Base-by-base conservation (phyloP, 2,329 filamentous ascomycete genomes). In the Sporothrix globosa region DNA sequence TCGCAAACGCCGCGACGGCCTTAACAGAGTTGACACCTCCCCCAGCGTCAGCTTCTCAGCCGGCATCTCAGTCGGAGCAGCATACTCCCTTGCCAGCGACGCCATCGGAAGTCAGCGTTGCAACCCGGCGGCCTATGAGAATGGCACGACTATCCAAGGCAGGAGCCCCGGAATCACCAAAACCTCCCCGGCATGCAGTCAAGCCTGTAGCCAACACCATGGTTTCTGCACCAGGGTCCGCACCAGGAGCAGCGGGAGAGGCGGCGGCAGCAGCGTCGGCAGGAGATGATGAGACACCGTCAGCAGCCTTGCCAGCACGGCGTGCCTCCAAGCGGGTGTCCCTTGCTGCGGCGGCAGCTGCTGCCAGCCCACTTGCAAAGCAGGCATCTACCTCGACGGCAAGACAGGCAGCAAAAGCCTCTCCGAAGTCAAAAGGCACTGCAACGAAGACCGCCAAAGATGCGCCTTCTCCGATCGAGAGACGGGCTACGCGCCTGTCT, bases 401-500 rank as follows among this genome's bases (percentile, higher is more conserved):
- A 27, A 69, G 21, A 17, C 30, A 63, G 4, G 34, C 58, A 9
- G 39, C 27, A 9, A 71, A 67, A 50, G 17, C 52, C 3, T 11
- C 52, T 1, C 41, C 70, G 4, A 70, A 70, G 19, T 13, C 53
- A 9, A 58, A 54, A 10, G 39, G 52, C n/a, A n/a, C 24, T 41
- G 5, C 58, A 6, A 3, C 58, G 17, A 41, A 44, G 14, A n/a
- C 46, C 9, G 9, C 39, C 6, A 44, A 44, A n/a, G 60, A 50
- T 2, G 44, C 34, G 17, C 39, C 44, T 2, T 6, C 68, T 6
- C 39, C 53, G 6, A 44, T 54, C 1, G 68, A 71, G 46, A 56
- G 78, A 71, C 84, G 84, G 67, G 79, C 80, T 70, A 82, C 84
- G 74, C 84, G 84, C 76, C 79, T 78, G 41, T 80, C 80, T 19